Evolutionary conservation across 139 green algal species (phyloP), one percentile per base, ranked within the genome.

Genomic region (Picochlorum sp.): DNA sequence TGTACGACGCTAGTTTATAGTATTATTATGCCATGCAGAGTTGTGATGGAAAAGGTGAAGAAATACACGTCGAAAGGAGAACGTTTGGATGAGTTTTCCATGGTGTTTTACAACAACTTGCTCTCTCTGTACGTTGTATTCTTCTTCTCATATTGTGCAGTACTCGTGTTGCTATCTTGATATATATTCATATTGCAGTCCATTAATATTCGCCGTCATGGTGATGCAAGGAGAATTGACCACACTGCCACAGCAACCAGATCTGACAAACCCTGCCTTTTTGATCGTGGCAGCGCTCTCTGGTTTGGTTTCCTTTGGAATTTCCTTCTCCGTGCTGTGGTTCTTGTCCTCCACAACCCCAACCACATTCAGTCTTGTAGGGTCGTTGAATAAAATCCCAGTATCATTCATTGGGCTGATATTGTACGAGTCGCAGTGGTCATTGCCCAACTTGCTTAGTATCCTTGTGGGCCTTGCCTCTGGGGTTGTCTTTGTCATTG

Each of bases 81-180:
- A 46, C 60, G 56, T 15, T 69, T 88, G 38, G 71, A 84, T 50
- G 85, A 92, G 65, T 74, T 90, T 11, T 79, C 69, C 49, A 89
- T 89, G 78, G 84, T 86, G 8, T 82, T 80, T 44, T 95, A 96
- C 77, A 98, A 98, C 79, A 98, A 98, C 70, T 60, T 94, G 64
- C 76, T 98, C 10, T 89, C 76, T 9, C 47, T 54, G 47, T 54
- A 20, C 11, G 47, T 54, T 20, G n/a, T 54, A 5, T 54, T 24
- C 15, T 68, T 89, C n/a, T 20, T 8, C 6, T 54, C 47, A 20
- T 15, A 51, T 5, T 51, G 45, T 28, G 4, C 14, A 51, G 14
- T 51, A 51, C 14, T 41, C 20, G 63, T 37, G 45, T 16, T 14
- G 0, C 24, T 6, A 51, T 51, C 16, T 18, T 51, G 14, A n/a